These are phyloP conservation scores for Suhomyces kilbournensis DNA, from an alignment of 805 yeast genomes.

Conservation along the genomic window DNA sequence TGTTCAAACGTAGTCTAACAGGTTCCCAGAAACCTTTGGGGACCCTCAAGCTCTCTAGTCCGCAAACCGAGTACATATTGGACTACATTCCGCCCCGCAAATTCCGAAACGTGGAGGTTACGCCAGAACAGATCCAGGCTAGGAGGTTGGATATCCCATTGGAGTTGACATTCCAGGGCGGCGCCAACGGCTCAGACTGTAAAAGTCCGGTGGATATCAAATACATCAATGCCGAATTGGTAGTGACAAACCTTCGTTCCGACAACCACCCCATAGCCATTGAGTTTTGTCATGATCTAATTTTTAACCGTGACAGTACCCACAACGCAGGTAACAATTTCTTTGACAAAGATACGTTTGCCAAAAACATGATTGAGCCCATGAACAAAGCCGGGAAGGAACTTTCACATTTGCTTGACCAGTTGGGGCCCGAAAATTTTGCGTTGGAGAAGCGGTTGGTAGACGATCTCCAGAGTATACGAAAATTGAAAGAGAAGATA, in stretches of 20 bases:
- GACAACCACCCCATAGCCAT: slow-evolving; percentile 34
- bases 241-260: slow-evolving; percentile 30
- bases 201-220: slow-evolving; percentile 21
- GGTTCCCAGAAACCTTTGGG: slow-evolving; percentile 9
- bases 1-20: slow-evolving; percentile 13
- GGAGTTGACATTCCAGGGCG: slow-evolving; percentile 11
- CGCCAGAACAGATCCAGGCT: slow-evolving; percentile 13
- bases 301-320: slow-evolving; percentile 20
- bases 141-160: slow-evolving; percentile 21
- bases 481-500: slow-evolving; percentile 23
- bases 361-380: slow-evolving; percentile 21
- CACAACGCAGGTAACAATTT: slow-evolving; percentile 1
- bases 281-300: slow-evolving; percentile 35
- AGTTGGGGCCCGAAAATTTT: slow-evolving; percentile 24
- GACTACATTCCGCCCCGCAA: slow-evolving; percentile 24
- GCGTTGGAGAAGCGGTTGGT: slow-evolving; percentile 26
- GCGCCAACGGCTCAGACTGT: slow-evolving; percentile 3
- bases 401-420: slow-evolving; percentile 15
- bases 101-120: slow-evolving; percentile 16
- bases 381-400: slow-evolving; percentile 18
- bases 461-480: slow-evolving; percentile 29
- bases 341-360: slow-evolving; percentile 22
- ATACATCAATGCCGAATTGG: slow-evolving; percentile 24
- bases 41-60: slow-evolving; percentile 6
- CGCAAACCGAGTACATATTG: slow-evolving; percentile 5